Conservation (phyloP, 768 basidiomycete species). For the Termitomyces sp. region DNA sequence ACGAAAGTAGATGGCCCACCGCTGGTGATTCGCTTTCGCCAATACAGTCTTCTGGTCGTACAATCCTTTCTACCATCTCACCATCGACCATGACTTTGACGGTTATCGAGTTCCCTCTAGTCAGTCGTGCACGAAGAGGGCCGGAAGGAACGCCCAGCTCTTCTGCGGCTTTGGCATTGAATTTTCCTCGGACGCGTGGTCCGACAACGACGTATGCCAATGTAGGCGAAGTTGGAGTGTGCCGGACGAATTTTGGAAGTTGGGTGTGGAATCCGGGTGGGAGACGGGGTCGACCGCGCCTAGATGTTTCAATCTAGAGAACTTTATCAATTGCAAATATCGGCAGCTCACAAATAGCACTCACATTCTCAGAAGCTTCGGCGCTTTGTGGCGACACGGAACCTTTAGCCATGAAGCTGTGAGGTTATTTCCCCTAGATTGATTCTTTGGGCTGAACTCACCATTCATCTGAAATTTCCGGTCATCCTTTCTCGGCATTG, state of each 20-base stretch:
- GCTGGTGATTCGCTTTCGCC: constrained; percentile 46
- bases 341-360: background rate
- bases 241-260: constrained; percentile 28
- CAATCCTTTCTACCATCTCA: constrained; percentile 37
- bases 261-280: constrained; percentile 32
- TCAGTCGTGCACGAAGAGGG: constrained; percentile 51
- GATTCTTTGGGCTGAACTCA: background rate
- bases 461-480: background rate
- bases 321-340: background rate
- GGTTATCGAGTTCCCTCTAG: constrained; percentile 58
- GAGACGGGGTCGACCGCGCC: constrained; percentile 15
- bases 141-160: constrained; percentile 61
- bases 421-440: background rate
- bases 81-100: constrained; percentile 43
- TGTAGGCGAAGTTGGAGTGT: constrained; percentile 22
- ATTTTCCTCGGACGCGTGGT: constrained; percentile 58
- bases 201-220: constrained; percentile 49
- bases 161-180: constrained; percentile 60
- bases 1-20: constrained; percentile 21
- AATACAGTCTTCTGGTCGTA: constrained; percentile 57
- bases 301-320: constrained; percentile 24
- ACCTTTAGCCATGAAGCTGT: background rate
- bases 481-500: background rate
- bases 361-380: background rate
- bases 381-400: background rate